phyloP scores from a whole-genome alignment of 495 filamentous ascomycete genomes.

The Hypoxylon perforatum region DNA sequence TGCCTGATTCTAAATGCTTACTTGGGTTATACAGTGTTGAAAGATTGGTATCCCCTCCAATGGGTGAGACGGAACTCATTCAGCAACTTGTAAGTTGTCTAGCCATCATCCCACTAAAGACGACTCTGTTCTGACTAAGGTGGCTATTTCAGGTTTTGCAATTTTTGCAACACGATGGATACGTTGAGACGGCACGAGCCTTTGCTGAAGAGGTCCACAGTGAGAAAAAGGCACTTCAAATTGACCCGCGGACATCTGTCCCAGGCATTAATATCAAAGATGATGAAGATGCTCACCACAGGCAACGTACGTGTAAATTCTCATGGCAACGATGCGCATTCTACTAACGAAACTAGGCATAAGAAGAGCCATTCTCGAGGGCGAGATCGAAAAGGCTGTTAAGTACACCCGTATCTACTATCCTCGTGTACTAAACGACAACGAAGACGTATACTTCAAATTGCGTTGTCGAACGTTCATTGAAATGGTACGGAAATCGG shows the following conservation, averaged over 20 bases:
- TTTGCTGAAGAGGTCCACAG: constrained; percentile 85
- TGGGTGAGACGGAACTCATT: constrained; percentile 80
- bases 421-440: constrained; percentile 81
- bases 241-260: constrained; percentile 62
- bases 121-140: constrained; percentile 21
- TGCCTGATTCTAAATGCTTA: constrained; percentile 25
- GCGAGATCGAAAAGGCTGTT: constrained; percentile 91
- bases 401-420: constrained; percentile 83
- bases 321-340: constrained; percentile 1
- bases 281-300: constrained; percentile 85
- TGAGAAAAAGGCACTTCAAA: constrained; percentile 73
- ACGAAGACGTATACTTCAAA: constrained; percentile 90
- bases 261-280: constrained; percentile 80
- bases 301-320: constrained; percentile 74
- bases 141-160: constrained; percentile 71
- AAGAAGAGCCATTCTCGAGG: constrained; percentile 87
- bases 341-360: constrained; percentile 69
- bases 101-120: constrained; percentile 4
- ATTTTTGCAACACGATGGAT: constrained; percentile 94
- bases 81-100: constrained; percentile 70
- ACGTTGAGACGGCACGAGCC: constrained; percentile 90
- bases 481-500: constrained; percentile 90
- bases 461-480: constrained; percentile 92
- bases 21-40: constrained; percentile 34
- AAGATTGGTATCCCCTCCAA: constrained; percentile 53